Evolutionary conservation across 2,329 filamentous ascomycete genomes (phyloP), one percentile per base, ranked within the genome.

Genomic region (Lecanosticta acicola): DNA sequence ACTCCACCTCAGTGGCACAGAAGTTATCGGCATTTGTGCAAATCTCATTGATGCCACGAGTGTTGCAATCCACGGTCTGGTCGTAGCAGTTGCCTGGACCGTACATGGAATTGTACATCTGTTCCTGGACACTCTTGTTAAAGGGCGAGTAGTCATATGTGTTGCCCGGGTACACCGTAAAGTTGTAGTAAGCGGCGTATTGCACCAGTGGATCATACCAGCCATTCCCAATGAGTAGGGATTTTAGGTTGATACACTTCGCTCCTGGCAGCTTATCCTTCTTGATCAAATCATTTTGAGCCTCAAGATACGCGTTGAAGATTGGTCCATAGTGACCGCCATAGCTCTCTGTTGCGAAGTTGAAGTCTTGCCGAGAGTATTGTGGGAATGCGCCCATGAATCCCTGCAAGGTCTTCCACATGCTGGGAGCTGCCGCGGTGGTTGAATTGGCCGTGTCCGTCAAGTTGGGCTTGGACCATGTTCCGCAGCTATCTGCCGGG

Each of bases 381-480:
- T 57, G 52, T 2, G 11, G 78, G 58, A 82, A 81, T 0, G 72
- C 78, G 2, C 78, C 78, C 72, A 80, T 78, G 62, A 83, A 82
- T 1, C 77, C 78, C 56, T 81, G 79, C 19, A 81, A 58, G 0
- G 76, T 78, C 61, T 75, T 77, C 75, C 76, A 82, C 66, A 82
- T 78, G 44, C 75, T 75, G 1, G 76, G 76, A 3, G 78, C 78
- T 2, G 78, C 77, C 43, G 62, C 66, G 13, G 66, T 54, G 1
- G 77, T 81, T 7, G 69, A 68, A 55, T 79, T 77, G 8, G 75
- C 72, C 1, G 75, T 78, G 38, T 76, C 55, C 1, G 68, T 71
- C 8, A 69, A 57, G 48, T 79, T 72, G 0, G 73, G 68, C 44
- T 72, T 71, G 10, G 73, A 76, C 54, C 75, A 81, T 1, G 79